Evolutionary conservation across 2,329 filamentous ascomycete species (phyloP), one percentile per base, ranked within the genome.

Genomic region (Tolypocladium endophyticum): DNA sequence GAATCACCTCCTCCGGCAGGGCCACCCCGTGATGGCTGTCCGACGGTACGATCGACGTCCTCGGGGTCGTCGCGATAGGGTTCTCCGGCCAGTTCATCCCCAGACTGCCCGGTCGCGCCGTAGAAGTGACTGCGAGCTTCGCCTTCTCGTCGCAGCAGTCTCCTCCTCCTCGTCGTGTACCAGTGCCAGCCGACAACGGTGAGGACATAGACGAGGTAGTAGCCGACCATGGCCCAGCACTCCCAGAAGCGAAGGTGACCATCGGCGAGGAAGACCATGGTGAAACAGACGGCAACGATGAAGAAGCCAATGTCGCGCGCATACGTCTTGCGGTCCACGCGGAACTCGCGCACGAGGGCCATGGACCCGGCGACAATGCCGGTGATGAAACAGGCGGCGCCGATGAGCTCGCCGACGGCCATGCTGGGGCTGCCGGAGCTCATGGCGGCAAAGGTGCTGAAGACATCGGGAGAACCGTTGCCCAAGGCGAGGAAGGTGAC

Each of bases 361-460:
- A 99, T 99, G 59, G 92, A 96, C 20, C 94, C 94, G 6, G 93
- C 92, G 39, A 99, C 94, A 23, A 99, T 93, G 1, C 92, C 89
- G 1, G 92, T 95, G 72, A 99, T 99, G 76, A 99, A 99, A 63
- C 90, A 87, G 39, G 94, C 94, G 14, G 94, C 94, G 39, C 94
- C 94, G 58, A 99, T 91, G 57, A 99, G 80, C 76, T 99, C 94
- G 54, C 94, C 94, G 47, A 99, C 86, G 1, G 94, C 94, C 80
- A 99, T 84, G 76, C 92, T 95, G n/a, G 93, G 93, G 71, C 92
- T 97, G 70, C 97, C 91, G 30, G 92, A 96, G 69, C 87, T 87
- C 91, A 99, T 97, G 66, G 94, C 95, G 20, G 94, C 94, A 75
- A 99, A 97, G 2, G 94, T 99, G 65, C 92, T 97, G 74, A 99